Percentiles rank a stretch among this genome's conserved stretches.
phyloP scores from a whole-genome alignment of 2,329 filamentous ascomycete species.

The Claviceps sp. region DNA sequence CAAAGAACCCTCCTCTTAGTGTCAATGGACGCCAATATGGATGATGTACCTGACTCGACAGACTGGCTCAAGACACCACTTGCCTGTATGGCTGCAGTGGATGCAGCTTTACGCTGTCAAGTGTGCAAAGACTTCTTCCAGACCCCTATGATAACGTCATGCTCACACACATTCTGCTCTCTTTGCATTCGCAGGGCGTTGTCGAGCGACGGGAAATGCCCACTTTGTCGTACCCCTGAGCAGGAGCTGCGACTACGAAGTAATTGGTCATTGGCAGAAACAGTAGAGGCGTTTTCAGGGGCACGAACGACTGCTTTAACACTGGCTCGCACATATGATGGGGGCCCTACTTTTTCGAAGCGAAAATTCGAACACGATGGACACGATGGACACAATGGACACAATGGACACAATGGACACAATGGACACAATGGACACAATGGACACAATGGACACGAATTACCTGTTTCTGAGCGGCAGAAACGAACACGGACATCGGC shows the following conservation, averaged over 20 bases:
- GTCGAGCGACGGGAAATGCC: conserved; percentile 73
- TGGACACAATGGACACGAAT: no score
- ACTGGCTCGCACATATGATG: conserved; percentile 37
- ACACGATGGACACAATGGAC: no score
- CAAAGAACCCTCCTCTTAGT: conserved; percentile 11
- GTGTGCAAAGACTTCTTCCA: conserved; percentile 97
- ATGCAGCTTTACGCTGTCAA: conserved; percentile 81
- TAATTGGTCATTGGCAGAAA: conserved; percentile 75
- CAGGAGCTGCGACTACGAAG: conserved; percentile 75
- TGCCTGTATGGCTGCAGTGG: conserved; percentile 53
- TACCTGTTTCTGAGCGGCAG: conserved; percentile 15
- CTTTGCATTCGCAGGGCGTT: conserved; percentile 84
- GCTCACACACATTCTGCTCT: conserved; percentile 93
- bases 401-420: no score
- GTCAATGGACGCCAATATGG: conserved; percentile 10
- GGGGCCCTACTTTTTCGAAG: conserved; percentile 28
- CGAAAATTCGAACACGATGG: conserved; percentile 31
- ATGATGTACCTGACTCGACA: conserved; percentile 57
- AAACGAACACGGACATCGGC: conserved; percentile 42
- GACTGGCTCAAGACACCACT: conserved; percentile 69
- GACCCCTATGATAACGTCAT: conserved; percentile 89
- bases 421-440: no score
- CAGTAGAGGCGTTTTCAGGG: conserved; percentile 63
- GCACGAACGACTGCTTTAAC: conserved; percentile 49
- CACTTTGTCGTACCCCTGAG: conserved; percentile 63